These are phyloP conservation scores for Populus simonii DNA, from an alignment of 345 rosid genomes.

Conservation along the genomic window DNA sequence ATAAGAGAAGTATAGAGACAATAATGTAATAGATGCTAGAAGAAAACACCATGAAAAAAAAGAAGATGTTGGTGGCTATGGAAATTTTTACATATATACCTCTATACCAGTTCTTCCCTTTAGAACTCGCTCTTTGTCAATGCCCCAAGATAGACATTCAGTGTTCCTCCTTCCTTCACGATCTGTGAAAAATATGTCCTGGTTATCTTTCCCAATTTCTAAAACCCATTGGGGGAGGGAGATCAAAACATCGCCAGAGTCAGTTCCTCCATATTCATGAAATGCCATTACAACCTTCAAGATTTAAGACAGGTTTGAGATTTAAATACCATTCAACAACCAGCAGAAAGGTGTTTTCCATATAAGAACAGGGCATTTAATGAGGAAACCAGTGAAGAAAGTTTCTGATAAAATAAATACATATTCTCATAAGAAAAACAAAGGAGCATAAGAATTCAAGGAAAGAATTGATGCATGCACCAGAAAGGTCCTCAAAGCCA, in stretches of 20 bases:
- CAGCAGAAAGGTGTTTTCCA: conserved; percentile 2
- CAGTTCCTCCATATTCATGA: conserved; percentile 77
- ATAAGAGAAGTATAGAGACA: not conserved
- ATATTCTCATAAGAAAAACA: too few species aligned
- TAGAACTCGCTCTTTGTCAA: conserved; percentile 84
- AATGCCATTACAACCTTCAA: conserved; percentile 92
- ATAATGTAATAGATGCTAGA: not conserved
- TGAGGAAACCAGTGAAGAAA: not conserved
- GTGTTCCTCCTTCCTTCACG: conserved; percentile 82
- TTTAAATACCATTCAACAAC: conserved; percentile 18
- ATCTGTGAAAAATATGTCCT: conserved; percentile 83
- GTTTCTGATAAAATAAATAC: too few species aligned
- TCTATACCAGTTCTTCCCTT: conserved; percentile 91
- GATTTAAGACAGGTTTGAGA: conserved; percentile 12
- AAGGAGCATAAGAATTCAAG: not conserved
- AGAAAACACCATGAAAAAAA: not conserved
- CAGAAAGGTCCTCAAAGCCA: too few species aligned
- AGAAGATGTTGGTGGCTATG: not conserved
- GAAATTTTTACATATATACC: conserved; percentile 34
- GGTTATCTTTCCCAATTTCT: conserved; percentile 86
- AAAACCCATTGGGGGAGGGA: conserved; percentile 93
- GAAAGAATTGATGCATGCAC: not conserved
- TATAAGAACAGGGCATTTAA: not conserved
- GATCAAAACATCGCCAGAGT: conserved; percentile 47
- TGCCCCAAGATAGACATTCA: conserved; percentile 84